Conservation (phyloP, 768 basidiomycete species). For the Xerocomellus amylosporus region DNA sequence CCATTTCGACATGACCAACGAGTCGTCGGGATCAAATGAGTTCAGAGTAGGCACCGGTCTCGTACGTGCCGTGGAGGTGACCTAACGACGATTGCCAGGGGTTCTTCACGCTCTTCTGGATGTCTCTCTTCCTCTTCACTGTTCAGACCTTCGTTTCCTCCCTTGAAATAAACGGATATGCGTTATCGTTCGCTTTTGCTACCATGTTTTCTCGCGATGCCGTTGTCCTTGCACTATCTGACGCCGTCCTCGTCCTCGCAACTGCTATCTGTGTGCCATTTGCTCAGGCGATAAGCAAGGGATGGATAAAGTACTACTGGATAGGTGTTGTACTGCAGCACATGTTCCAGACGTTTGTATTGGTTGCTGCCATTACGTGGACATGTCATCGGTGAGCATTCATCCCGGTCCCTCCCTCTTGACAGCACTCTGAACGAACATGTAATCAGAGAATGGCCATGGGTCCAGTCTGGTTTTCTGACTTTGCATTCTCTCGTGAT, state of each 20-base stretch:
- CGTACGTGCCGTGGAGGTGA: conserved; percentile 1
- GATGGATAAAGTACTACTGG: conserved; percentile 82
- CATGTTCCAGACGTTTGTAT: conserved; percentile 64
- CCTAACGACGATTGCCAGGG: conserved; percentile 48
- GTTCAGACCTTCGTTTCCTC: conserved; percentile 74
- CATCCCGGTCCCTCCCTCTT: not conserved
- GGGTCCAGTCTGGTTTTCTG: conserved; percentile 93
- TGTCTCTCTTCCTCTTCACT: conserved; percentile 79
- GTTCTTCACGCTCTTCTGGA: conserved; percentile 95
- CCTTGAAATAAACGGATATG: conserved; percentile 73
- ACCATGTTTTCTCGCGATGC: conserved; percentile 86
- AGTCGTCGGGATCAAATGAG: conserved; percentile 70
- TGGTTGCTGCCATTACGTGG: conserved; percentile 80
- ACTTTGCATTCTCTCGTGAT: conserved; percentile 85
- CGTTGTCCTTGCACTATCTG: conserved; percentile 76
- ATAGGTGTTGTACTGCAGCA: conserved; percentile 79
- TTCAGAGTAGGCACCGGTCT: conserved; percentile 56
- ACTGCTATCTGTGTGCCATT: conserved; percentile 83
- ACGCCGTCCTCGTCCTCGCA: conserved; percentile 73
- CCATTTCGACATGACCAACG: conserved; percentile 79
- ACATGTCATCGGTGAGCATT: conserved; percentile 73
- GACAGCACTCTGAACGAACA: not conserved
- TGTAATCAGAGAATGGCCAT: conserved; percentile 81
- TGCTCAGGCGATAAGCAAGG: conserved; percentile 67
- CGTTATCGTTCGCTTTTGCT: conserved; percentile 78